phyloP scores from a whole-genome alignment of 208 protist species.

The Leishmania tarentolae region DNA sequence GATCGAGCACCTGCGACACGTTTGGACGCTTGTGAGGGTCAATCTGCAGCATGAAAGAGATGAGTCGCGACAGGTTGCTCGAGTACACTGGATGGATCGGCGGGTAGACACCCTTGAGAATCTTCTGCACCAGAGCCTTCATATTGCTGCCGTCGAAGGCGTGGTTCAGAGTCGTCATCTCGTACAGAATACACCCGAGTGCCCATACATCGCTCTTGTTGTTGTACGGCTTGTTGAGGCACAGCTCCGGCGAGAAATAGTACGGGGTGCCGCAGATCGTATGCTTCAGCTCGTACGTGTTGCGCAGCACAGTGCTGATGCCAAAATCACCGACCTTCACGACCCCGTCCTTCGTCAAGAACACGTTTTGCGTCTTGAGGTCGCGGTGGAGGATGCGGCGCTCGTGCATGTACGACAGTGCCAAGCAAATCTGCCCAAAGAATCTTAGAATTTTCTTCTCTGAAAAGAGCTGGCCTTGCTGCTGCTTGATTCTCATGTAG shows the following conservation, averaged over 20 bases:
- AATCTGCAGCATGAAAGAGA: conserved; percentile 85
- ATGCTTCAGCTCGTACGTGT: conserved; percentile 88
- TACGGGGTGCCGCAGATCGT: conserved; percentile 96
- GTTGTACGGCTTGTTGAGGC: conserved; percentile 94
- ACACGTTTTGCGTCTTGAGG: conserved; percentile 92
- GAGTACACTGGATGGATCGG: conserved; percentile 83
- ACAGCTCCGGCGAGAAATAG: conserved; percentile 96
- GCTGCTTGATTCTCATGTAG: conserved; percentile 84
- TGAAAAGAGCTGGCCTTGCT: conserved; percentile 61
- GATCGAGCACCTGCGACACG: conserved; percentile 76
- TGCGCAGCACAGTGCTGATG: conserved; percentile 91
- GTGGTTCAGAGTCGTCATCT: conserved; percentile 89
- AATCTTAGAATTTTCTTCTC: conserved; percentile 86
- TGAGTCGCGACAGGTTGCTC: conserved; percentile 69
- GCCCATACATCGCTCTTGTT: conserved; percentile 95
- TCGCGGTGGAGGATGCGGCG: conserved; percentile 88
- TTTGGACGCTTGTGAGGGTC: conserved; percentile 81
- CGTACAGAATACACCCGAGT: conserved; percentile 90
- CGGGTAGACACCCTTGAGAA: conserved; percentile 85
- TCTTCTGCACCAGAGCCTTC: conserved; percentile 90
- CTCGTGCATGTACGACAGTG: conserved; percentile 86
- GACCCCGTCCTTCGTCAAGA: conserved; percentile 82
- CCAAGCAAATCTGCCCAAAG: conserved; percentile 87
- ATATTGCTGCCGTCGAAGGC: conserved; percentile 91
- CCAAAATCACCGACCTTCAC: conserved; percentile 94